Base-by-base conservation (phyloP, 2,329 filamentous ascomycete species). In the Alternaria sp. region DNA sequence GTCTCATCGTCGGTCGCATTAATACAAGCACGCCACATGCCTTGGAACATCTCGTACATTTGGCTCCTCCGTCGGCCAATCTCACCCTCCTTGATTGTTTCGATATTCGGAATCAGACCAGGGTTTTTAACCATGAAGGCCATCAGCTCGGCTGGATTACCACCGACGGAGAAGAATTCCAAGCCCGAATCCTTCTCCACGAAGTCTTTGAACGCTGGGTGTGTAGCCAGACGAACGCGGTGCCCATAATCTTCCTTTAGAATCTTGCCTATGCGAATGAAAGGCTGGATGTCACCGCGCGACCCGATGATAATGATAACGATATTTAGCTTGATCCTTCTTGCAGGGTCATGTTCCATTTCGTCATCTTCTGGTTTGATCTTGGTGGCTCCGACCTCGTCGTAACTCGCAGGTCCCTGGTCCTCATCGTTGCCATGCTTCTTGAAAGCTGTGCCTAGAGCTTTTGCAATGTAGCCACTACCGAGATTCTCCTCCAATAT, bases 41-140 rank as follows among this genome's bases (percentile, higher is more conserved):
- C 91, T 61, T 92, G 84, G 70, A 94, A 93, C 89, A 94, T 94
- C 62, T 91, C 89, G 3, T 86, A 90, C 89, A 94, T 94, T 48
- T 87, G 85, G 5, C 86, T 84, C 39, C 92, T 82, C 30, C 90
- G 82, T 24, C 84, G 82, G 0, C 88, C 87, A 59, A 94, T 89
- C 66, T 94, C 91, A 4, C 91, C 91, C 2, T 88, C 86, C 63
- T 87, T 89, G 56, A 94, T 86, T 0, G 89, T 90, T 63, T 91
- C 87, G 24, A 94, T 80, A 1, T 85, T 90, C 0, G 92, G 91
- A 2, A 95, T 90, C 76, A 94, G 83, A 4, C 91, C 91, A 0
- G 84, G 91, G 69, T 94, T 93, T 79, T 93, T 93, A 34, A 94
- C 91, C 92, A 95, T 94, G 75, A 93, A 94, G 0, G 90, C 89